Evolutionary conservation across 78 protist species (phyloP).

Genomic region (Cavenderia fasciculata): DNA sequence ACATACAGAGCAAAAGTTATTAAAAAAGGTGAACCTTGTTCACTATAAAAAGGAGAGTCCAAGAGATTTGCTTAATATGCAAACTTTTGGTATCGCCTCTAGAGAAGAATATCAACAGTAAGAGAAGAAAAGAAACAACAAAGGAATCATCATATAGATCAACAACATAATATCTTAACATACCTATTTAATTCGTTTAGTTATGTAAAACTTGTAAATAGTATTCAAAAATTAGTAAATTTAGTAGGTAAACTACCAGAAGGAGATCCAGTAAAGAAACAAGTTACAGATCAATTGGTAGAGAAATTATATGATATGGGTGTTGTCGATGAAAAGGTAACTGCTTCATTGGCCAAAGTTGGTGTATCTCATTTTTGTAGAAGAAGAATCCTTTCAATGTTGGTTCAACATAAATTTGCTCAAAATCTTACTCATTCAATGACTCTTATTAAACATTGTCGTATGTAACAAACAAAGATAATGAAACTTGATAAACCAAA

Average conservation of each 20-base stretch:
- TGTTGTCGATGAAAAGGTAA: slow-evolving; percentile 43
- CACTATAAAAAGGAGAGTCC: slow-evolving; percentile 57
- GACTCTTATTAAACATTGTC: slow-evolving; percentile 48
- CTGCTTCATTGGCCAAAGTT: slow-evolving; percentile 19
- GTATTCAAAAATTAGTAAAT: slow-evolving; percentile 27
- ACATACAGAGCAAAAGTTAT: slow-evolving; percentile 42
- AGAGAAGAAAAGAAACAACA: too few species aligned
- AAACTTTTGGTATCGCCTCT: slow-evolving; percentile 42
- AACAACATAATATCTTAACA: background rate
- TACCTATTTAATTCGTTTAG: background rate
- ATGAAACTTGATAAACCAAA: too few species aligned
- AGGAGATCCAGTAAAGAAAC: slow-evolving; percentile 63
- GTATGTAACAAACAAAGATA: slow-evolving; percentile 4
- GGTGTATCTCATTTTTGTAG: slow-evolving; percentile 44
- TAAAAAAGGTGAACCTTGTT: slow-evolving; percentile 43
- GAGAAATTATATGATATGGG: slow-evolving; percentile 74
- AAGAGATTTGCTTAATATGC: slow-evolving; percentile 25
- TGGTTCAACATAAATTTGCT: slow-evolving; percentile 51
- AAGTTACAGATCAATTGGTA: background rate
- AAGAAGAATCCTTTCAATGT: slow-evolving; percentile 43
- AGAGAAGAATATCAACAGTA: slow-evolving; percentile 53
- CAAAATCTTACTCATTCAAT: slow-evolving; percentile 25
- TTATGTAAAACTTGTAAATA: slow-evolving; percentile 23
- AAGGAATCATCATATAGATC: background rate
- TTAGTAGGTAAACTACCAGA: slow-evolving; percentile 3